Evolutionary conservation across 176 grass and related monocot genomes (phyloP), one percentile per base, ranked within the genome.

Genomic region (Tuctoria greenei): DNA sequence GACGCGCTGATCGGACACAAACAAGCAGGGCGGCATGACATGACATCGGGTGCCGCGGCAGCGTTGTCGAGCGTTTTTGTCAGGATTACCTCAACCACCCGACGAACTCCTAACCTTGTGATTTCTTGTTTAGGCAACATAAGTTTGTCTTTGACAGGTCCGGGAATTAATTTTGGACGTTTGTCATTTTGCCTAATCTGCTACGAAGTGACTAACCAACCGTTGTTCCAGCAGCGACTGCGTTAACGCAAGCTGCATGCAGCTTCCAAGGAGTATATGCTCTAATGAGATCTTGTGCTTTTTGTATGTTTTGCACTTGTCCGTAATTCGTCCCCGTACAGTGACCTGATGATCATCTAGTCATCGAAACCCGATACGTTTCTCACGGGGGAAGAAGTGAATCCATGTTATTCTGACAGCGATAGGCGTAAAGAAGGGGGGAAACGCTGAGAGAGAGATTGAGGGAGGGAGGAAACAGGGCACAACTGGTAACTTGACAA

Each of bases 1-100:
- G 3, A 50, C 24, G 43, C 60, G 39, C 24, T 64, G 37, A 43
- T 64, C 65, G 24, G 28, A 16, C 73, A 10, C 55, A 18, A 62
- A 50, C 42, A 7, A 18, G 56, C 34, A 9, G 31, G 31, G 31
- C 31, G 41, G 13, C 3, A 6, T 11, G 24, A 21, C 57, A 47
- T 18, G 61, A 67, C 61, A 59, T 20, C 8, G 17, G 68, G 28
- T 80, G 59, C 43, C 17, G 66, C 79, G 60, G 73, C 74, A 73
- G 17, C 34, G 40, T 68, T 78, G 85, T 79, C 67, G 51, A 34
- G 2, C 41, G 23, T 78, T 86, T 76, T 83, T 87, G 79, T 73
- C 74, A 66, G 67, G 61, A 68, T 78, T 78, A 62, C 43, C 85
- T 77, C 85, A 83, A 83, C 79, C 24, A 83, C 85, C 80, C 10